These are phyloP conservation scores for Puccinia triticina DNA, from an alignment of 1,284 basidiomycete species.

Conservation along the genomic window DNA sequence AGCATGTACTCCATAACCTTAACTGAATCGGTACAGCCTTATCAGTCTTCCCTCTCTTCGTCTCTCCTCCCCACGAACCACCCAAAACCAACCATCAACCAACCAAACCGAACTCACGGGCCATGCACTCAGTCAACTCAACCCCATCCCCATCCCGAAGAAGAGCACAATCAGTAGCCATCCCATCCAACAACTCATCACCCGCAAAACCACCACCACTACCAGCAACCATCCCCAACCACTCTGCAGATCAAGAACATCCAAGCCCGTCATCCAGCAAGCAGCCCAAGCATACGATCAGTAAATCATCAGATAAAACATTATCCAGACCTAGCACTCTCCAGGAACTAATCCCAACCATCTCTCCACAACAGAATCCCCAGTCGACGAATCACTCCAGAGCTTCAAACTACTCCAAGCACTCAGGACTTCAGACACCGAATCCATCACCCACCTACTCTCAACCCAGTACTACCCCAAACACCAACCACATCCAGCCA, in stretches of 20 bases:
- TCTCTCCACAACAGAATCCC: neutral
- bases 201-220: constrained; percentile 17
- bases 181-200: constrained; percentile 15
- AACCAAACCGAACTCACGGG: no score
- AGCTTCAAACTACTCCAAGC: constrained; percentile 80
- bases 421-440: constrained; percentile 73
- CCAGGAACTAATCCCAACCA: neutral
- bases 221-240: neutral
- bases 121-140: constrained; percentile 8
- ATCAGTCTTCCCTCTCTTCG: no score
- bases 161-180: constrained; percentile 12
- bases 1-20: no score
- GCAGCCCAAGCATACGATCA: neutral
- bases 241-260: neutral
- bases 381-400: constrained; percentile 67
- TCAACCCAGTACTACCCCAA: neutral
- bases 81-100: no score
- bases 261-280: neutral
- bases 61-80: no score
- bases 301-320: neutral
- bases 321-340: neutral
- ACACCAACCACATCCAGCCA: neutral
- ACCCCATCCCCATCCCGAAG: constrained; percentile 7
- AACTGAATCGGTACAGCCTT: no score
- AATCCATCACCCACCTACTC: constrained; percentile 74